Evolutionary conservation across 371 early-diverging fungal species (phyloP).

Genomic region (Apophysomyces elegans): DNA sequence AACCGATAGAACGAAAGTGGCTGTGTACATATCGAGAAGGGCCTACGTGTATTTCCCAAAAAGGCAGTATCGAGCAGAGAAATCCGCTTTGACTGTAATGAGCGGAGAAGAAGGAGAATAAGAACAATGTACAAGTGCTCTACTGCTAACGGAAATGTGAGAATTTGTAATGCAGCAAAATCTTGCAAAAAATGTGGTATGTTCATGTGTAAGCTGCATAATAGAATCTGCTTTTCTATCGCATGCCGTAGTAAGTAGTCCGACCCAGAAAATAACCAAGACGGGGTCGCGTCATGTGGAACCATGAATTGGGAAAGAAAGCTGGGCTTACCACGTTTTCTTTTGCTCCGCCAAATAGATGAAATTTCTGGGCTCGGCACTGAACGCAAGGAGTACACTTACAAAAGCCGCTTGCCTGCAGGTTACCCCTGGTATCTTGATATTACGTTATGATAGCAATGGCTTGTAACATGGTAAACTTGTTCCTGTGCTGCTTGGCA

Average conservation of each 20-base stretch:
- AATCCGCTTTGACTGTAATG: no score
- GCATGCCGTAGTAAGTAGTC: background rate
- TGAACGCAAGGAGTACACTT: background rate
- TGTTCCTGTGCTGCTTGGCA: background rate
- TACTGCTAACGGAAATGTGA: background rate
- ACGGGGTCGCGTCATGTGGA: slow-evolving; percentile 7
- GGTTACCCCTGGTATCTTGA: no score
- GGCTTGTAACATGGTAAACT: no score
- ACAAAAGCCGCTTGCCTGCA: background rate
- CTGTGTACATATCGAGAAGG: background rate
- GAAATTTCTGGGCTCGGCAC: background rate
- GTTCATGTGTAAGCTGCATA: slow-evolving; percentile 5
- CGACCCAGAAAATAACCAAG: slow-evolving; percentile 1
- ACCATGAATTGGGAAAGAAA: slow-evolving; percentile 3
- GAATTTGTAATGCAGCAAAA: slow-evolving; percentile 1
- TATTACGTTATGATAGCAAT: background rate
- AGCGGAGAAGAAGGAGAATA: no score
- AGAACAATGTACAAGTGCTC: no score
- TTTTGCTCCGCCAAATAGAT: slow-evolving; percentile 1
- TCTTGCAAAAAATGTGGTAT: slow-evolving; percentile 1
- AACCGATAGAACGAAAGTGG: slow-evolving; percentile 1
- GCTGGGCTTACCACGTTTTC: slow-evolving; percentile 6
- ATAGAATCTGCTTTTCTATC: background rate
- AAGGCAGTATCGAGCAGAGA: background rate
- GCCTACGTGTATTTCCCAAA: slow-evolving; percentile 1